Evolutionary conservation across 345 rosid genomes (phyloP).

Genomic region (Citrus hindsii): DNA sequence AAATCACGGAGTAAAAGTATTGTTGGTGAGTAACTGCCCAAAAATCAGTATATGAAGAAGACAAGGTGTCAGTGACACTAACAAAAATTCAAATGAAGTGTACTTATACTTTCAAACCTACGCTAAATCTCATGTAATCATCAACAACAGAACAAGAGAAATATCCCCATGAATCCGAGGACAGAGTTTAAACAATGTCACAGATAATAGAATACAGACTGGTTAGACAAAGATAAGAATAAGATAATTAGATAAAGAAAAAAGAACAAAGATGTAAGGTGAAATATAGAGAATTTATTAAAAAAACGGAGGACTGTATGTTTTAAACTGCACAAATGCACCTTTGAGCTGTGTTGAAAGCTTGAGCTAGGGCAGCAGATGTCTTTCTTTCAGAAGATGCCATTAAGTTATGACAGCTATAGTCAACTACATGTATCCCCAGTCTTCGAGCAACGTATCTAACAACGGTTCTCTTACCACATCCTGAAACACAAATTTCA

Average conservation of each 20-base stretch:
- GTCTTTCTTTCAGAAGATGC: constrained; percentile 74
- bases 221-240: neutral
- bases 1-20: constrained; percentile 91
- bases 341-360: constrained; percentile 86
- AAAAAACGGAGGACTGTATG: neutral
- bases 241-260: neutral
- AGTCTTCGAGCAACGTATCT: constrained; percentile 65
- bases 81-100: neutral
- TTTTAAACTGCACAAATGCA: constrained; percentile 7
- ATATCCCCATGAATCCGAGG: neutral
- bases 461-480: constrained; percentile 89
- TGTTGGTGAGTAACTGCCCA: constrained; percentile 70
- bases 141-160: neutral
- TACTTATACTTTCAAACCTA: neutral
- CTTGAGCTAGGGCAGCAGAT: constrained; percentile 73
- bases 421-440: constrained; percentile 91
- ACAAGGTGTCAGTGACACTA: constrained; percentile 10
- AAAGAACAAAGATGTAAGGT: neutral
- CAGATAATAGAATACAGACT: neutral
- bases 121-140: constrained; percentile 1
- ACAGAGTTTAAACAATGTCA: neutral
- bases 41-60: constrained; percentile 19
- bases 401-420: constrained; percentile 77
- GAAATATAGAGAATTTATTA: neutral
- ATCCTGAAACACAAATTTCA: constrained; percentile 47